Percentiles rank a stretch among this genome's conserved stretches.
These are phyloP conservation scores for Coemansia aciculifera DNA, from an alignment of 192 early-diverging fungal genomes.

Conservation along the genomic window DNA sequence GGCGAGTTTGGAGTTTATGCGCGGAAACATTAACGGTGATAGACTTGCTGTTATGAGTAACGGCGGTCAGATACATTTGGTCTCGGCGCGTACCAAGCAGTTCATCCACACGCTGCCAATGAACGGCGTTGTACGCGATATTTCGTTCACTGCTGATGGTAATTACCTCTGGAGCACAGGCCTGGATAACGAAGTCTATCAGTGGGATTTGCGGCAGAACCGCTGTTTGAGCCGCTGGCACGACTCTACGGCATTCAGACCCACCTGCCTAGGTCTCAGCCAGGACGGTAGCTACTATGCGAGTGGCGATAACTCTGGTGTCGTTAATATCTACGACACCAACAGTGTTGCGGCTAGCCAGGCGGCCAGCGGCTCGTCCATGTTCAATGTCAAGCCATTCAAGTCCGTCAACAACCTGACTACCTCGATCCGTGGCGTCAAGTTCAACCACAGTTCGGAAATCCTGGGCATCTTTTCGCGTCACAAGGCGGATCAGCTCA, in stretches of 20 bases:
- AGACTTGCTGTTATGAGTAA: constrained; percentile 78
- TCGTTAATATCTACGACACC: constrained; percentile 88
- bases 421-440: constrained; percentile 68
- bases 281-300: constrained; percentile 77
- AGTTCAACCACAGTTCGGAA: constrained; percentile 87
- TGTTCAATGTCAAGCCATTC: constrained; percentile 60
- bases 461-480: constrained; percentile 76
- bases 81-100: constrained; percentile 78
- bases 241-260: constrained; percentile 81
- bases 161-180: constrained; percentile 76
- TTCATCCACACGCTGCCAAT: constrained; percentile 89
- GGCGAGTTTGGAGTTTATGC: constrained; percentile 70
- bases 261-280: constrained; percentile 70
- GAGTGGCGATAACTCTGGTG: constrained; percentile 77
- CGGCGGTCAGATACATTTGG: constrained; percentile 80
- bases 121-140: constrained; percentile 73
- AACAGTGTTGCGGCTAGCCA: background rate
- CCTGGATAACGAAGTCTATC: constrained; percentile 82
- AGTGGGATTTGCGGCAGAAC: constrained; percentile 80
- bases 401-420: constrained; percentile 86
- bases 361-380: constrained; percentile 22
- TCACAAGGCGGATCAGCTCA: constrained; percentile 74
- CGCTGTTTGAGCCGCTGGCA: constrained; percentile 75
- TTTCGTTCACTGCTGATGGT: constrained; percentile 81
- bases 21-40: constrained; percentile 67